Percentiles rank a stretch among this genome's conserved stretches.
phyloP scores from a whole-genome alignment of 1,284 basidiomycete genomes.

The Binderoboletus segoi region DNA sequence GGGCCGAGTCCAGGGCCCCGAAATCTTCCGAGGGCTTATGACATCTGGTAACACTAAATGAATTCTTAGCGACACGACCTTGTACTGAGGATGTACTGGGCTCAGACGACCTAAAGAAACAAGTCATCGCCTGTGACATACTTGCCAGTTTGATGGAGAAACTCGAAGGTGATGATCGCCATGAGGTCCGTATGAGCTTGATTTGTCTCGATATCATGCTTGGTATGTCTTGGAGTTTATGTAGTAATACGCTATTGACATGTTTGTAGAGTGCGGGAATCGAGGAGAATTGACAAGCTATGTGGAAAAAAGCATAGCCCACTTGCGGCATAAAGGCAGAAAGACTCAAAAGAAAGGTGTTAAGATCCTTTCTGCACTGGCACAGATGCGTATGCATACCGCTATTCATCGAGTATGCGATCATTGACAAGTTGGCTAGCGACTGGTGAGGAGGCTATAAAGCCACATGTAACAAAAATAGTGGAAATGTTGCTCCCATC shows the following conservation, averaged over 20 bases:
- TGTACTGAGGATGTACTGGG: background rate
- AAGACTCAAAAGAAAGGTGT: conserved; percentile 11
- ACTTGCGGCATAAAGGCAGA: conserved; percentile 9
- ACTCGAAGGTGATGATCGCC: conserved; percentile 8
- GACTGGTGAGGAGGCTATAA: conserved; percentile 14
- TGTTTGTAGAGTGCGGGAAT: too few relatives aligned
- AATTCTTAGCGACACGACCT: background rate
- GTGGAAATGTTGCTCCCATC: conserved; percentile 16
- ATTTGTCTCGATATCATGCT: conserved; percentile 15
- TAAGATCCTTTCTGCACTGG: conserved; percentile 14
- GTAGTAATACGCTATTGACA: too few relatives aligned
- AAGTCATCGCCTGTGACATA: conserved; percentile 14
- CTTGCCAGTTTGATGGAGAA: conserved; percentile 10
- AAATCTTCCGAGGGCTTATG: too few relatives aligned
- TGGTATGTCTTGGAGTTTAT: conserved; percentile 1
- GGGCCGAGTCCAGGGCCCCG: too few relatives aligned
- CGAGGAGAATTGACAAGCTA: conserved; percentile 15
- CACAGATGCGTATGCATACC: conserved; percentile 5
- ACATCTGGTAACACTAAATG: background rate
- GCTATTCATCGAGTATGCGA: background rate
- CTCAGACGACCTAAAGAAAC: conserved; percentile 5
- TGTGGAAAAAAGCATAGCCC: conserved; percentile 14
- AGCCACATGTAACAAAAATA: conserved; percentile 8
- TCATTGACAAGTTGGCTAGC: too few relatives aligned
- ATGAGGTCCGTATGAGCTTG: conserved; percentile 14